phyloP scores from a whole-genome alignment of 371 early-diverging fungal genomes.

The Mortierella sp. region DNA sequence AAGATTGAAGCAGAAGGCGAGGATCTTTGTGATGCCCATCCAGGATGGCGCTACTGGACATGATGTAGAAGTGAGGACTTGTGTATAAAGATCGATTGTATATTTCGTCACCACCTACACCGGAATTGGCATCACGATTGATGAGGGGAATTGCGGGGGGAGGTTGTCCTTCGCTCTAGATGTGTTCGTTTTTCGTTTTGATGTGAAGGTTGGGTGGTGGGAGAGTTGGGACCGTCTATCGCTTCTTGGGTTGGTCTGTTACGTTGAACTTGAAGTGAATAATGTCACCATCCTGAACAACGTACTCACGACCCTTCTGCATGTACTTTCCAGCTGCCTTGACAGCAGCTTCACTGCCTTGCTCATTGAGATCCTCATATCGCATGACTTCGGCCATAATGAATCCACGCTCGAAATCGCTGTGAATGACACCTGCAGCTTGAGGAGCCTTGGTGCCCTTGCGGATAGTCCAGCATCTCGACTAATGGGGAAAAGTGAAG shows the following conservation, averaged over 20 bases:
- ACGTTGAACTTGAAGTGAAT: slow-evolving; percentile 61
- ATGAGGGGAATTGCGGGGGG: too few relatives aligned
- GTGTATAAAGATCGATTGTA: too few relatives aligned
- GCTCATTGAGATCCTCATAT: slow-evolving; percentile 76
- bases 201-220: too few relatives aligned
- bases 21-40: slow-evolving; percentile 63
- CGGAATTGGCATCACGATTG: too few relatives aligned
- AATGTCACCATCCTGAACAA: slow-evolving; percentile 80
- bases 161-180: too few relatives aligned
- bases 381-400: slow-evolving; percentile 94
- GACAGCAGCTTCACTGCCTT: slow-evolving; percentile 77
- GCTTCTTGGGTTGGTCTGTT: slow-evolving; percentile 54
- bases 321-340: slow-evolving; percentile 83
- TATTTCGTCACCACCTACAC: too few relatives aligned
- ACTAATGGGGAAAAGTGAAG: slow-evolving; percentile 5
- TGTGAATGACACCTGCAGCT: slow-evolving; percentile 90
- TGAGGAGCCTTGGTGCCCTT: slow-evolving; percentile 89
- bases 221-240: too few relatives aligned
- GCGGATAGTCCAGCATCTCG: slow-evolving; percentile 57
- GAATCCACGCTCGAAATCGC: slow-evolving; percentile 93
- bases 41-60: slow-evolving; percentile 64
- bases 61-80: too few relatives aligned
- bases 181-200: too few relatives aligned
- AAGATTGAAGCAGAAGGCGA: slow-evolving; percentile 54
- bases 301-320: slow-evolving; percentile 81